phyloP scores from a whole-genome alignment of 2,329 filamentous ascomycete species.

The Orbilia javanica region DNA sequence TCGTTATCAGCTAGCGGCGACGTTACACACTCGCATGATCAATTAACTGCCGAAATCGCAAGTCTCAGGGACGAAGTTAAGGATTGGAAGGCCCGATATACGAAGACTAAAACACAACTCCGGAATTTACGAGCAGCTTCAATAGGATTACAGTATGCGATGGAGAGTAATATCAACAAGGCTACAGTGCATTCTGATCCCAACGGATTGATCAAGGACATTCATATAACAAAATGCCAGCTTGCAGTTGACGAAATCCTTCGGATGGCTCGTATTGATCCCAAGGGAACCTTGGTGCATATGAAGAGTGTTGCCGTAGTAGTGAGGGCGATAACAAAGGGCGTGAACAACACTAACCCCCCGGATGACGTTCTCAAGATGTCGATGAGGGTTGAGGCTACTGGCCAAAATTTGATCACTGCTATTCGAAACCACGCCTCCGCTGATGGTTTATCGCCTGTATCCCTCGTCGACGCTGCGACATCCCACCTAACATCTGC shows the following conservation, averaged over 20 bases:
- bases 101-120: conserved; percentile 86
- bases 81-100: conserved; percentile 91
- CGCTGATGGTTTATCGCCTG: conserved; percentile 85
- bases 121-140: conserved; percentile 84
- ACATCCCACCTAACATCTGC: conserved; percentile 89
- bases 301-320: conserved; percentile 88
- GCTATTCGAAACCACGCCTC: conserved; percentile 91
- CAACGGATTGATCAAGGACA: conserved; percentile 85
- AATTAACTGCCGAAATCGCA: conserved; percentile 79
- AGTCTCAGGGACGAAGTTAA: conserved; percentile 84
- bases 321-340: conserved; percentile 85
- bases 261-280: conserved; percentile 78
- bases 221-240: conserved; percentile 95
- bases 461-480: conserved; percentile 93
- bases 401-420: conserved; percentile 95
- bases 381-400: conserved; percentile 86
- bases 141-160: conserved; percentile 71
- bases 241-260: conserved; percentile 92
- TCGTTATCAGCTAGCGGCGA: conserved; percentile 82
- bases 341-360: conserved; percentile 72
- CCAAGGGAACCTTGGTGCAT: conserved; percentile 80
- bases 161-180: conserved; percentile 70
- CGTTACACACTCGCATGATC: conserved; percentile 84
- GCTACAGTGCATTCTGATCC: conserved; percentile 79
- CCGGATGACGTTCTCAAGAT: conserved; percentile 76